Evolutionary conservation across 2,329 filamentous ascomycete genomes (phyloP), one percentile per base, ranked within the genome.

Genomic region (Eutypella sp.): DNA sequence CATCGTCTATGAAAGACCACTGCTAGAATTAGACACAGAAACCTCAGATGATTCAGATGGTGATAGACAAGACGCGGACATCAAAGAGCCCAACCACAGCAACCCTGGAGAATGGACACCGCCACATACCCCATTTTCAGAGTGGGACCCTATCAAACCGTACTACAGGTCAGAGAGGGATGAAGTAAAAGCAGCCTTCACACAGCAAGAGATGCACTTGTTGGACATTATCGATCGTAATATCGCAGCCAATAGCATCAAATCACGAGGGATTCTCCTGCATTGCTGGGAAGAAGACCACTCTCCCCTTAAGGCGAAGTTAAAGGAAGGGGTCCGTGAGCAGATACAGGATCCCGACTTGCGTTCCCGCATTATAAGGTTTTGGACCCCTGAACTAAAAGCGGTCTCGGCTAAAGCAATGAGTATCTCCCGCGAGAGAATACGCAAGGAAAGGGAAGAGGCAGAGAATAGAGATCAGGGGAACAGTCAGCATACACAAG

Each of bases 1-100:
- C 11, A 39, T 41, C 11, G 47, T 44, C 42, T 50, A 48, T n/a
- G 1, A 19, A 27, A 7, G 18, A 19, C 11, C n/a, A 10, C 13
- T 10, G 20, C 10, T 4, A 18, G 34, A 18, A 37, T n/a, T 10
- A 11, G 34, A 19, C 34, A 19, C 16, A 10, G 34, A 37, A 37
- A 37, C 16, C 19, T 13, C 20, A 5, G 6, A 37, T 10, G 13
- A 18, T 5, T 37, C 34, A 20, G 9, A 37, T 4, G 34, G 20
- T 5, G 18, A 20, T 3, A 16, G 18, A n/a, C 16, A 37, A 19
- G 18, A 37, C 18, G 10, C 18, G 18, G 15, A 37, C 11, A 37
- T n/a, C 18, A 4, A 22, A n/a, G n/a, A n/a, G n/a, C 10, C 15
- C 8, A 5, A 5, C 34, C 18, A 22, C 18, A 37, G 7, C 34